Conservation (phyloP, 805 yeast genomes). For the Saturnispora silvae region DNA sequence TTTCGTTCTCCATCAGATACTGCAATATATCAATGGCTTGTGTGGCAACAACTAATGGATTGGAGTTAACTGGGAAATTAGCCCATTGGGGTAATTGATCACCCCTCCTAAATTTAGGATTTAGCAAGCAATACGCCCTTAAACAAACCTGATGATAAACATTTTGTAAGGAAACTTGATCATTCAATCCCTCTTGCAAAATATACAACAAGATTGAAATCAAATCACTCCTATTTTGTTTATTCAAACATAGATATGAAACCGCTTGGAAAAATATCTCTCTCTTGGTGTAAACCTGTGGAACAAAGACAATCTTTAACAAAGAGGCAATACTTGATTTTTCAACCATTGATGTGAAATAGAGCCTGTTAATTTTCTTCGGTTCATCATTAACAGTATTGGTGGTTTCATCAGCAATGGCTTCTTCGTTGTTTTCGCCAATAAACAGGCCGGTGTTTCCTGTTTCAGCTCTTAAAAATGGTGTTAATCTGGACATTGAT, state of each 20-base stretch:
- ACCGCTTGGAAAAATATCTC: conserved; percentile 57
- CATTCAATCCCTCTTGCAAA: conserved; percentile 63
- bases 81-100: conserved; percentile 1
- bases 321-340: conserved; percentile 65
- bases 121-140: conserved; percentile 29
- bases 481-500: too few relatives aligned
- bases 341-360: conserved; percentile 61
- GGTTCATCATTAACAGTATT: conserved; percentile 4
- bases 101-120: neutral
- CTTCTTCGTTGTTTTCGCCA: conserved; percentile 2
- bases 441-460: neutral
- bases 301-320: conserved; percentile 59
- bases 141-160: conserved; percentile 47
- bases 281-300: conserved; percentile 53
- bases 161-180: conserved; percentile 49
- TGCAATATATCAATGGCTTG: conserved; percentile 71
- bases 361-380: conserved; percentile 30
- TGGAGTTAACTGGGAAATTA: conserved; percentile 46
- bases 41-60: conserved; percentile 62
- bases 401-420: neutral
- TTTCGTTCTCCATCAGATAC: conserved; percentile 54
- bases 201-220: conserved; percentile 57
- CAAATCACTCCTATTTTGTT: conserved; percentile 69
- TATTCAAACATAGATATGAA: conserved; percentile 58
- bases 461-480: neutral